These are phyloP conservation scores for Phaeotremella fagi DNA, from an alignment of 768 basidiomycete genomes.

Conservation along the genomic window DNA sequence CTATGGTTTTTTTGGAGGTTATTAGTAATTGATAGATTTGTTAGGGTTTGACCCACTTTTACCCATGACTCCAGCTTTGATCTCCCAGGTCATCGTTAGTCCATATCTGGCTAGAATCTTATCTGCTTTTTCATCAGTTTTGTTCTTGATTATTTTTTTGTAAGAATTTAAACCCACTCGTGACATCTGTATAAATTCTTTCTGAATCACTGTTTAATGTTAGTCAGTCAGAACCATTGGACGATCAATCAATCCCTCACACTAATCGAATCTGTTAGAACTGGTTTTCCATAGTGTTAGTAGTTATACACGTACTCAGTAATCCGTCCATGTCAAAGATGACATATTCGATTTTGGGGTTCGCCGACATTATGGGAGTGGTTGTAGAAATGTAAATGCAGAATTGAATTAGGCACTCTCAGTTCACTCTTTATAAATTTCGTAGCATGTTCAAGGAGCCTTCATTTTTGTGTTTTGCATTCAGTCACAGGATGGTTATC, in stretches of 20 bases:
- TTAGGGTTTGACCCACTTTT: constrained; percentile 43
- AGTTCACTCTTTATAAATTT: too few species aligned
- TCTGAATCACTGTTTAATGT: constrained; percentile 5
- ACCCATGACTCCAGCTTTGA: constrained; percentile 46
- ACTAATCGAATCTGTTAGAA: constrained; percentile 14
- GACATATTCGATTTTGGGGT: constrained; percentile 45
- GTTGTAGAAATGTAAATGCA: too few species aligned
- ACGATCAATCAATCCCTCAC: constrained; percentile 6
- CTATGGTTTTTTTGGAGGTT: constrained; percentile 10
- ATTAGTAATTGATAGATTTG: too few species aligned
- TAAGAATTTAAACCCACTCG: constrained; percentile 33
- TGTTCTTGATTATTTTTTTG: too few species aligned
- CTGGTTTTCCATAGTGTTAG: too few species aligned
- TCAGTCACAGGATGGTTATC: too few species aligned
- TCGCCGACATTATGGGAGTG: too few species aligned
- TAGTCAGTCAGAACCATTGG: too few species aligned
- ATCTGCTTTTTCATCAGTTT: constrained; percentile 32
- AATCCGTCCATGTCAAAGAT: constrained; percentile 49
- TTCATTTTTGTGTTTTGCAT: too few species aligned
- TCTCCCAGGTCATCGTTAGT: constrained; percentile 42
- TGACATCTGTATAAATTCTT: constrained; percentile 46
- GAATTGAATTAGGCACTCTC: too few species aligned
- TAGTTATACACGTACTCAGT: constrained; percentile 26
- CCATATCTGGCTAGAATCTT: constrained; percentile 43
- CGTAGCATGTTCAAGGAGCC: too few species aligned